Evolutionary conservation across 2,329 filamentous ascomycete genomes (phyloP).

Genomic region (Colletotrichum sp.): DNA sequence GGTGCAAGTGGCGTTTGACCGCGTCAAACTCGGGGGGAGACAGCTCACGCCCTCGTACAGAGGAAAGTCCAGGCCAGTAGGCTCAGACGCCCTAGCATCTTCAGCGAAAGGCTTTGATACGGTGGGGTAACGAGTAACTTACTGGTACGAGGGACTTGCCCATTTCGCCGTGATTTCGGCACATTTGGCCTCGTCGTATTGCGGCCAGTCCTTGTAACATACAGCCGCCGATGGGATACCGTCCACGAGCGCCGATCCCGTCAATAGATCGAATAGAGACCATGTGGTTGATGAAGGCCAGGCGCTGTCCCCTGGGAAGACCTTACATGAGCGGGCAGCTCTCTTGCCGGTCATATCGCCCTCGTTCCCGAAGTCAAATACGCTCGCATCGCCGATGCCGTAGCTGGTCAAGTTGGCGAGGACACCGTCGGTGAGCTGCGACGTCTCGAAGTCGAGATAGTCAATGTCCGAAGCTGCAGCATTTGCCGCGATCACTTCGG

Average conservation of each 20-base stretch:
- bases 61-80: slow-evolving; percentile 61
- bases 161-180: slow-evolving; percentile 33
- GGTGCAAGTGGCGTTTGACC: slow-evolving; percentile 15
- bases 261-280: neutral
- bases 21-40: slow-evolving; percentile 5
- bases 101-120: neutral
- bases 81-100: neutral
- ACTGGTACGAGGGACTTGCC: slow-evolving; percentile 24
- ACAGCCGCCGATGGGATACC: slow-evolving; percentile 32
- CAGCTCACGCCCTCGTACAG: slow-evolving; percentile 50
- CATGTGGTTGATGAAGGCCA: slow-evolving; percentile 11
- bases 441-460: neutral
- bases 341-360: neutral
- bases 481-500: neutral
- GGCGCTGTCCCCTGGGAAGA: neutral
- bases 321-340: slow-evolving; percentile 9
- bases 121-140: slow-evolving; percentile 58
- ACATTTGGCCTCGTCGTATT: slow-evolving; percentile 40
- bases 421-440: neutral
- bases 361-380: neutral
- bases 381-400: neutral
- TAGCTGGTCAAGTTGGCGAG: neutral
- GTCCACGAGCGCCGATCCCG: slow-evolving; percentile 2
- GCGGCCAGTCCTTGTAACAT: slow-evolving; percentile 40
- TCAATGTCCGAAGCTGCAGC: neutral